Conservation (phyloP, 176 grass and related monocot genomes). For the Juncus effusus region DNA sequence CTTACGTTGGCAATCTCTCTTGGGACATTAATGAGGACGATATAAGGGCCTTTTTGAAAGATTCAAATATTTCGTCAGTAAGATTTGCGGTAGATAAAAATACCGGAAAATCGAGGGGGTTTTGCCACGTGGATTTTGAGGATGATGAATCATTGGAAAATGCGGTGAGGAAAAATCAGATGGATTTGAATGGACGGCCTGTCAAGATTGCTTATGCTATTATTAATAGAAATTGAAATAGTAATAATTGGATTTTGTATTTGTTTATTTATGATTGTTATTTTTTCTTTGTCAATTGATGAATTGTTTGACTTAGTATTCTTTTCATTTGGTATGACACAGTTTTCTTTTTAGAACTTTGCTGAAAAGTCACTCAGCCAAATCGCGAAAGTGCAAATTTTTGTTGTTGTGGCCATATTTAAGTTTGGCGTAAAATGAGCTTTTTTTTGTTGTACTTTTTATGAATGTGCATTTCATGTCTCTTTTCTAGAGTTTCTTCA, state of each 20-base stretch:
- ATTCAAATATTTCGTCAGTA: slow-evolving; percentile 57
- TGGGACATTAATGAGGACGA: slow-evolving; percentile 72
- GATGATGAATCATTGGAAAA: slow-evolving; percentile 70
- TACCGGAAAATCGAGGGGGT: slow-evolving; percentile 52
- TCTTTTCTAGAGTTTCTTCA: no score
- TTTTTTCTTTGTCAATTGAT: neutral
- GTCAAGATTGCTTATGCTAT: slow-evolving; percentile 79
- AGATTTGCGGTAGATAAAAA: slow-evolving; percentile 64
- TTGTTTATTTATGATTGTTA: neutral
- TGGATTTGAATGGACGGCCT: slow-evolving; percentile 53
- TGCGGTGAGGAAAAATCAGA: slow-evolving; percentile 68
- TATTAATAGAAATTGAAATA: slow-evolving; percentile 50
- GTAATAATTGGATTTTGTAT: no score
- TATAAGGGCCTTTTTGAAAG: slow-evolving; percentile 50
- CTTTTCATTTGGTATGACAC: no score
- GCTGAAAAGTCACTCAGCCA: neutral
- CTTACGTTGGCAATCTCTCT: slow-evolving; percentile 71
- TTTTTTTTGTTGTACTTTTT: no score
- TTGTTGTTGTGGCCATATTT: no score
- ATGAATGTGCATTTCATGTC: no score
- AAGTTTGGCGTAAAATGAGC: no score
- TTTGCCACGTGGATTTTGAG: slow-evolving; percentile 80
- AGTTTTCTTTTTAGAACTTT: neutral
- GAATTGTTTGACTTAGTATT: neutral
- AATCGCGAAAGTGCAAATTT: no score